These are phyloP conservation scores for Chaetomidium leptoderma DNA, from an alignment of 495 filamentous ascomycete species.

Conservation along the genomic window DNA sequence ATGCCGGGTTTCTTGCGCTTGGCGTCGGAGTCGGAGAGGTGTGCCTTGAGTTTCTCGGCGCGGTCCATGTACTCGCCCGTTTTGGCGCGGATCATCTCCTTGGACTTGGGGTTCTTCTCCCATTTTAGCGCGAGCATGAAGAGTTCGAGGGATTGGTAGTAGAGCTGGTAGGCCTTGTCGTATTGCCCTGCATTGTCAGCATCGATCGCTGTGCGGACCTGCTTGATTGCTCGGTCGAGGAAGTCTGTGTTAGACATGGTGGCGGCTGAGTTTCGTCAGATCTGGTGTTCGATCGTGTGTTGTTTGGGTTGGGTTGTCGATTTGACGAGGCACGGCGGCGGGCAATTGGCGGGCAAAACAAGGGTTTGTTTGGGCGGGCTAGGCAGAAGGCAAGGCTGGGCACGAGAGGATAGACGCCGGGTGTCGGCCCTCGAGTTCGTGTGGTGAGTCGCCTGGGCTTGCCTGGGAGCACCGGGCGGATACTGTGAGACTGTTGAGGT, in stretches of 20 bases:
- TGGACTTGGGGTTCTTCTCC: slow-evolving; percentile 95
- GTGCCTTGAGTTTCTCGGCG: slow-evolving; percentile 92
- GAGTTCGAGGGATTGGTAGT: slow-evolving; percentile 88
- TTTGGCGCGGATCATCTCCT: slow-evolving; percentile 94
- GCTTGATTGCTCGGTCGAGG: slow-evolving; percentile 87
- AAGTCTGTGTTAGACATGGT: slow-evolving; percentile 97
- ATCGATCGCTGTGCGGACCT: slow-evolving; percentile 95
- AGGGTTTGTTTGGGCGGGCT: not conserved
- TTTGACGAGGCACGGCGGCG: not conserved
- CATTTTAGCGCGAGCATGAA: slow-evolving; percentile 97
- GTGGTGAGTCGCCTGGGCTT: not conserved
- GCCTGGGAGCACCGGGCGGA: not conserved
- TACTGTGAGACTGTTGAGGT: not conserved
- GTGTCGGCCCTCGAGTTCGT: not conserved
- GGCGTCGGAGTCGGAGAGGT: slow-evolving; percentile 70
- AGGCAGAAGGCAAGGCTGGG: slow-evolving; percentile 3
- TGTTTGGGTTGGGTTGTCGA: not conserved
- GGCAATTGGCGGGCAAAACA: not conserved
- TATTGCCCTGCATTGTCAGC: slow-evolving; percentile 93
- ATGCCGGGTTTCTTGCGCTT: slow-evolving; percentile 70
- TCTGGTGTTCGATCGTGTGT: not conserved
- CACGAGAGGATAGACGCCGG: not conserved
- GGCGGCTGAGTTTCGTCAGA: slow-evolving; percentile 23
- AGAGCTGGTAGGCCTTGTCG: slow-evolving; percentile 89
- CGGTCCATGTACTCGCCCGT: slow-evolving; percentile 96